phyloP scores from a whole-genome alignment of 306 rosid species.

The Gleditsia sinensis region DNA sequence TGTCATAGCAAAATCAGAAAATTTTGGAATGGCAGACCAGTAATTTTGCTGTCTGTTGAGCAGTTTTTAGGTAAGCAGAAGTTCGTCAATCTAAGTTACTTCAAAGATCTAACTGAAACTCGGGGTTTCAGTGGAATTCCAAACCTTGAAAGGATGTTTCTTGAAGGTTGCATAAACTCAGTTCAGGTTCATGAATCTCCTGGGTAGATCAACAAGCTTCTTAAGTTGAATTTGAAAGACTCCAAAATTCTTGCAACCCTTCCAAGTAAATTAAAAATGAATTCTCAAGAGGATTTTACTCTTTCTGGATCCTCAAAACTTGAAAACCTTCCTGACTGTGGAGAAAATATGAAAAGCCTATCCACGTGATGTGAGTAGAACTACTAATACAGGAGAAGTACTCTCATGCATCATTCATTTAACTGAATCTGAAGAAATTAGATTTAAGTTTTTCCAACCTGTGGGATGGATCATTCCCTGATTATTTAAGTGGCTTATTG shows the following conservation, averaged over 20 bases:
- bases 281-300: not conserved
- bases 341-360: not conserved
- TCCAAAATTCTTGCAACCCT: conserved; percentile 1
- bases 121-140: not conserved
- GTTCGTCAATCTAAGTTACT: not conserved
- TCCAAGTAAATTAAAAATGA: conserved; percentile 14
- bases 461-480: conserved; percentile 4
- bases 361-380: not conserved
- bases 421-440: not conserved
- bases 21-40: conserved; percentile 14
- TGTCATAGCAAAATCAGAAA: not conserved
- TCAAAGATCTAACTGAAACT: not conserved
- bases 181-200: not conserved
- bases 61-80: not conserved
- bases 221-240: not conserved
- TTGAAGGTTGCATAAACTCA: not conserved
- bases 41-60: not conserved
- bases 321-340: not conserved
- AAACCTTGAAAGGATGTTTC: conserved; percentile 9
- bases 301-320: not conserved
- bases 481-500: not conserved
- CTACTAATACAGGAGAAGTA: not conserved
- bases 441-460: conserved; percentile 6
- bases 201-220: not conserved
- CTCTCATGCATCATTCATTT: not conserved